These are phyloP conservation scores for Pythium phragmitis DNA, from an alignment of 352 stramenopile species.

Conservation along the genomic window DNA sequence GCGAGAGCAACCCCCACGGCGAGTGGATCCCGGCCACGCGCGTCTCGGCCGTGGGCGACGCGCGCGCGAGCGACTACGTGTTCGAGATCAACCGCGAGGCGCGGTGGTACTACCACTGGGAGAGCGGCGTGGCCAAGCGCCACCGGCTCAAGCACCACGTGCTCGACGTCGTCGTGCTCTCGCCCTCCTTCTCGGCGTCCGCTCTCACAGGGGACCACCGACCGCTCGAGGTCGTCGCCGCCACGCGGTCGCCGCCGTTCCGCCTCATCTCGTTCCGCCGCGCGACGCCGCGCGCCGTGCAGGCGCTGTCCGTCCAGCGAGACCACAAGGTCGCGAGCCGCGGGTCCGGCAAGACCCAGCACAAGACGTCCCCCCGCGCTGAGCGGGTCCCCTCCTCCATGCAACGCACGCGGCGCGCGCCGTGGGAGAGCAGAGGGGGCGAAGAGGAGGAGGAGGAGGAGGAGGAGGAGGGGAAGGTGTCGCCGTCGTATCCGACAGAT, in stretches of 20 bases:
- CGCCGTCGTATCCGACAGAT: too few relatives aligned
- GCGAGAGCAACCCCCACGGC: slow-evolving; percentile 49
- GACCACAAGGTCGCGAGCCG: too few relatives aligned
- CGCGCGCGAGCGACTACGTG: background rate
- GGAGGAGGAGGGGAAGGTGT: too few relatives aligned
- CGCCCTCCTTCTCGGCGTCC: background rate
- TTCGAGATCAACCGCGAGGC: slow-evolving; percentile 52
- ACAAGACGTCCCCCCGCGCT: too few relatives aligned
- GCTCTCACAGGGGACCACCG: too few relatives aligned
- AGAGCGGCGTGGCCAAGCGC: slow-evolving; percentile 53
- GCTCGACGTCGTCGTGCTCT: slow-evolving; percentile 28
- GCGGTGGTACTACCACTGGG: slow-evolving; percentile 69
- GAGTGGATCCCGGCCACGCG: slow-evolving; percentile 44
- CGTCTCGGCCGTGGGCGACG: slow-evolving; percentile 5
- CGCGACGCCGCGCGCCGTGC: slow-evolving; percentile 5
- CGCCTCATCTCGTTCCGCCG: slow-evolving; percentile 24
- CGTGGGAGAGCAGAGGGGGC: too few relatives aligned
- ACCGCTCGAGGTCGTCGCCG: background rate
- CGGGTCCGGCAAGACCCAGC: too few relatives aligned
- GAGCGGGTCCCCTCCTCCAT: too few relatives aligned
- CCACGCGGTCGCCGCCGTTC: slow-evolving; percentile 13
- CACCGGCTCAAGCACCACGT: slow-evolving; percentile 57
- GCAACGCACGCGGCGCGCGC: too few relatives aligned
- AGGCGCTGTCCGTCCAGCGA: too few relatives aligned
- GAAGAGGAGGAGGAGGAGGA: too few relatives aligned